Conservation (phyloP, 2,329 filamentous ascomycete species). For the Calonectria montana region DNA sequence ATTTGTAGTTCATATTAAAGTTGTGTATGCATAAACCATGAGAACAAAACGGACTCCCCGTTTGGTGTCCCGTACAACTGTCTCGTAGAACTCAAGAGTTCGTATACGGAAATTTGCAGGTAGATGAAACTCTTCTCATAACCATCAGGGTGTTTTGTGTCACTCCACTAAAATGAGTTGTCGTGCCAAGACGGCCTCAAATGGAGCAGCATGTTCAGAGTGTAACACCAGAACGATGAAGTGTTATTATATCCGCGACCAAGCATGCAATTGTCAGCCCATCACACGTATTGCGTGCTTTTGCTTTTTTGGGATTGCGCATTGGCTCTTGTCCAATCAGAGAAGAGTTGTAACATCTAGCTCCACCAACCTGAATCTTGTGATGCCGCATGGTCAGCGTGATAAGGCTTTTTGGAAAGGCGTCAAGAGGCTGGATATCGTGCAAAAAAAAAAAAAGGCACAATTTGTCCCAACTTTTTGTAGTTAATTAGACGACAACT, state of each 20-base stretch:
- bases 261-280: not conserved
- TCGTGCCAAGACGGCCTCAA: not conserved
- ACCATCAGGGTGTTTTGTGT: not conserved
- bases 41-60: not conserved
- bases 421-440: not conserved
- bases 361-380: not conserved
- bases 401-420: not conserved
- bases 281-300: not conserved
- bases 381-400: not conserved
- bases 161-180: not conserved
- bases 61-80: not conserved
- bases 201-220: no score
- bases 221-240: not conserved
- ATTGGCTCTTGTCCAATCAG: not conserved
- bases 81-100: not conserved
- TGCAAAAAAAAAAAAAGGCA: not conserved
- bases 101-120: slow-evolving; percentile 1
- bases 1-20: no score
- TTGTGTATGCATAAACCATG: no score
- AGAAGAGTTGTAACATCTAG: not conserved
- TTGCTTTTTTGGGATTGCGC: not conserved
- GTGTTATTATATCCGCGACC: not conserved
- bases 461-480: not conserved
- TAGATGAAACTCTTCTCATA: not conserved
- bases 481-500: not conserved